Evolutionary conservation across 2,329 filamentous ascomycete genomes (phyloP).

Genomic region (Beauveria rudraprayagi): DNA sequence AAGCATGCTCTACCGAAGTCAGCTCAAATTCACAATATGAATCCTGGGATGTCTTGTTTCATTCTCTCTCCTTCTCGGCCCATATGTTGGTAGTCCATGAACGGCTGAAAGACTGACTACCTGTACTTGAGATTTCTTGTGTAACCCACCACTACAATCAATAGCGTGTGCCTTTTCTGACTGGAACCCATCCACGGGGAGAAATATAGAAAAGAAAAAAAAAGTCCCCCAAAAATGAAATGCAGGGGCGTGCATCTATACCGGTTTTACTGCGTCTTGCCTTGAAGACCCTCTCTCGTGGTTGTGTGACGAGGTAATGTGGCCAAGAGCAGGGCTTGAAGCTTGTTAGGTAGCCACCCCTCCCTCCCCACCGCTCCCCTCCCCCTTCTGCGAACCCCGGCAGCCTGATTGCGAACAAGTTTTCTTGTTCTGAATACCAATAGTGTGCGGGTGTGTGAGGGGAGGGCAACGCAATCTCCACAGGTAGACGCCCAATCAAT

Average conservation of each 20-base stretch:
- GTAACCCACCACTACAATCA: neutral
- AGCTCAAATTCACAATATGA: too few species aligned
- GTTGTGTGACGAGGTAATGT: neutral
- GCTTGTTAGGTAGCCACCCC: neutral
- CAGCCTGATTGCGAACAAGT: conserved; percentile 3
- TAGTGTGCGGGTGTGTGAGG: neutral
- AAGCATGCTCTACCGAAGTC: too few species aligned
- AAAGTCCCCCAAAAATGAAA: neutral
- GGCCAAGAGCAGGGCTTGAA: neutral
- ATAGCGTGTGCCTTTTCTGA: neutral
- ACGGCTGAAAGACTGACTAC: neutral
- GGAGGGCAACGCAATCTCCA: neutral
- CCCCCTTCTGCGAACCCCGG: conserved; percentile 2
- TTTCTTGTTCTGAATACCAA: neutral
- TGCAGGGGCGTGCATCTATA: neutral
- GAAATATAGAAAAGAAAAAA: neutral
- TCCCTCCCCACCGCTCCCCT: neutral
- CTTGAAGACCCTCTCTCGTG: neutral
- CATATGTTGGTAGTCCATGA: neutral
- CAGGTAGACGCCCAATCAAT: neutral
- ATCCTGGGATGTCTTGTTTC: neutral
- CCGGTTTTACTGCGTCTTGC: neutral
- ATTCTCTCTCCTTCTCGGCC: neutral
- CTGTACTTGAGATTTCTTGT: neutral
- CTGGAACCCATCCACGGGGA: neutral